Conservation (phyloP, 2,329 filamentous ascomycete genomes). For the Exophiala bonariae region DNA sequence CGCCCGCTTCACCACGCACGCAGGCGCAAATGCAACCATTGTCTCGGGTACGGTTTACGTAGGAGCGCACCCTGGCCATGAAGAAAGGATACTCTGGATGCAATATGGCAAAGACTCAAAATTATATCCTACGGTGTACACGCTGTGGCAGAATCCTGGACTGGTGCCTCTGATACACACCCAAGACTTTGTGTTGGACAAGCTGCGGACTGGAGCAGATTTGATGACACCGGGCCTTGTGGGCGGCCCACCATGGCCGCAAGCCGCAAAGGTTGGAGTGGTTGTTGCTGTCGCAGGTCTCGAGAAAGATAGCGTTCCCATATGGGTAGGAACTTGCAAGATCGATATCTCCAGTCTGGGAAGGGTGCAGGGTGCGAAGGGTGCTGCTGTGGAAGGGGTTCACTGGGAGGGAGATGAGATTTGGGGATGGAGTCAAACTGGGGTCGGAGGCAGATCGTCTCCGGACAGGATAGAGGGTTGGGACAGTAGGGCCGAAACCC, state of each 20-base stretch:
- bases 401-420: slow-evolving; percentile 70
- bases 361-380: slow-evolving; percentile 60
- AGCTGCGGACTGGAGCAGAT: slow-evolving; percentile 65
- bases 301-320: slow-evolving; percentile 60
- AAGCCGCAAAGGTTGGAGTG: slow-evolving; percentile 58
- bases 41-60: slow-evolving; percentile 66
- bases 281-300: slow-evolving; percentile 64
- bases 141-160: slow-evolving; percentile 63
- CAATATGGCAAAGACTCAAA: slow-evolving; percentile 55
- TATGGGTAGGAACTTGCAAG: slow-evolving; percentile 65
- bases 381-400: slow-evolving; percentile 64
- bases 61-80: slow-evolving; percentile 57
- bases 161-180: slow-evolving; percentile 66
- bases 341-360: slow-evolving; percentile 59
- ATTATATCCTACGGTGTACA: slow-evolving; percentile 58
- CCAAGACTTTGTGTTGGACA: slow-evolving; percentile 59
- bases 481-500: slow-evolving; percentile 34
- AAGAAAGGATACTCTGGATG: slow-evolving; percentile 65
- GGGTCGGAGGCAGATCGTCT: slow-evolving; percentile 52
- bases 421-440: slow-evolving; percentile 62
- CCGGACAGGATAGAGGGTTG: slow-evolving; percentile 58
- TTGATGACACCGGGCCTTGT: slow-evolving; percentile 69
- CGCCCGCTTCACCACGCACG: slow-evolving; percentile 65
- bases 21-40: slow-evolving; percentile 60
- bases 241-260: slow-evolving; percentile 63